These are phyloP conservation scores for Zoysia pacifica DNA, from an alignment of 176 grass and related monocot species.

Conservation along the genomic window DNA sequence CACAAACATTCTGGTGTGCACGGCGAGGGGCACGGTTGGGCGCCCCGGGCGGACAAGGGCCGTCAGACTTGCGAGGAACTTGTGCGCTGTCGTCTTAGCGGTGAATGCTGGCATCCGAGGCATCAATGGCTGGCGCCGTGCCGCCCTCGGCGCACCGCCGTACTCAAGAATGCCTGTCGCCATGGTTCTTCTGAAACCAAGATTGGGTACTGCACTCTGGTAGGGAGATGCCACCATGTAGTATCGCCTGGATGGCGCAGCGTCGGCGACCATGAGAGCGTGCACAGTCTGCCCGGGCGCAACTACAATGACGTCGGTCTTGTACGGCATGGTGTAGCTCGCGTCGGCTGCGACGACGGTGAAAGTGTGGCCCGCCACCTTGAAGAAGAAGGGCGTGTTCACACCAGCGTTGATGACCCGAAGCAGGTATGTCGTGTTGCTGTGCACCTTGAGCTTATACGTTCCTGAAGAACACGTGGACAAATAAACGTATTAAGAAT, in stretches of 20 bases:
- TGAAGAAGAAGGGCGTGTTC: conserved; percentile 66
- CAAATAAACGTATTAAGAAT: background rate
- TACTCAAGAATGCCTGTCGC: conserved; percentile 50
- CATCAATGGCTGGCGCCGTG: background rate
- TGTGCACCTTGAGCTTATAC: conserved; percentile 47
- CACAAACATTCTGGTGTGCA: conserved; percentile 64
- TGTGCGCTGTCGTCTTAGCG: conserved; percentile 30
- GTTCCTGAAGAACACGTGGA: conserved; percentile 6
- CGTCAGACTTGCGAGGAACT: conserved; percentile 49
- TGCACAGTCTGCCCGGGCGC: conserved; percentile 63
- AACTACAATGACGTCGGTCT: conserved; percentile 52
- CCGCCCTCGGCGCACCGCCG: background rate
- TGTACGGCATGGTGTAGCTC: conserved; percentile 57
- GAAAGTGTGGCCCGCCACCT: conserved; percentile 51
- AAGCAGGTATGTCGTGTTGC: conserved; percentile 46
- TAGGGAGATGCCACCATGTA: conserved; percentile 53
- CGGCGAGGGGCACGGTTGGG: conserved; percentile 46
- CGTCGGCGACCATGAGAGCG: conserved; percentile 53
- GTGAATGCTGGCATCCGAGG: background rate
- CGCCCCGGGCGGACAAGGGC: conserved; percentile 22
- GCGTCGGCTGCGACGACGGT: conserved; percentile 64
- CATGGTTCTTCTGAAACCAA: conserved; percentile 13
- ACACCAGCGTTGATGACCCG: conserved; percentile 67
- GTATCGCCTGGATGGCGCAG: conserved; percentile 27
- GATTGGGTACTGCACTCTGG: background rate